A percentile compares a stretch with the other conserved stretches of the same genome.
Conservation (phyloP, 163 green algal genomes). For the Scenedesmus sp. region DNA sequence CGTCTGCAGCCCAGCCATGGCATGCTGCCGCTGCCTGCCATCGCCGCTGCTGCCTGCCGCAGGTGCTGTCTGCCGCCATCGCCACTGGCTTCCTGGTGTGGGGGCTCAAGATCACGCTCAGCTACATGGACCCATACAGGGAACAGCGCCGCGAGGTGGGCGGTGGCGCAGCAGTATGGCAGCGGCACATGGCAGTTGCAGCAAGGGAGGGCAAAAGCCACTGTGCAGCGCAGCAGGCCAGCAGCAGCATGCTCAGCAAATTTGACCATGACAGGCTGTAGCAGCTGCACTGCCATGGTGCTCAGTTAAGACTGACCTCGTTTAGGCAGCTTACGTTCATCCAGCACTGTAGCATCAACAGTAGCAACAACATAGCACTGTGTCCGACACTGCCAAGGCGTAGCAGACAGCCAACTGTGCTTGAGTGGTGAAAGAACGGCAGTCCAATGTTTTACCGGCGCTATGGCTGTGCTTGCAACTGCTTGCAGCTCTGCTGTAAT, state of each 20-base stretch:
- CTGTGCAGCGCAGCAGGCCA: neutral
- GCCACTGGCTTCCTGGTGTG: slow-evolving; percentile 48
- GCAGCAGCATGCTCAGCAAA: neutral
- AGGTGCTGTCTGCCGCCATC: slow-evolving; percentile 47
- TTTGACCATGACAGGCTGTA: neutral
- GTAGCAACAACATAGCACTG: no score
- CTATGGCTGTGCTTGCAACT: neutral
- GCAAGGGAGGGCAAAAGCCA: neutral
- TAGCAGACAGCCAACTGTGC: no score
- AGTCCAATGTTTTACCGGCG: no score
- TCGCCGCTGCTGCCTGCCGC: neutral
- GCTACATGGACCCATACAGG: slow-evolving; percentile 63
- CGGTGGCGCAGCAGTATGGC: neutral
- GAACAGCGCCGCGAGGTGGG: slow-evolving; percentile 60
- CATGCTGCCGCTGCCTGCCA: neutral
- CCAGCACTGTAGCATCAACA: neutral
- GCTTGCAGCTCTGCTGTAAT: neutral
- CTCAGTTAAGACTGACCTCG: neutral
- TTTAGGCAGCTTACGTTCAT: neutral
- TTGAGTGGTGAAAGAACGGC: no score
- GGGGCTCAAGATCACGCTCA: slow-evolving; percentile 58
- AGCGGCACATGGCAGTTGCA: neutral
- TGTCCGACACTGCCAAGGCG: no score
- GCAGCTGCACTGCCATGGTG: neutral
- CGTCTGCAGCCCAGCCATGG: neutral